phyloP scores from a whole-genome alignment of 306 rosid species.

The Fragaria ananassa region DNA sequence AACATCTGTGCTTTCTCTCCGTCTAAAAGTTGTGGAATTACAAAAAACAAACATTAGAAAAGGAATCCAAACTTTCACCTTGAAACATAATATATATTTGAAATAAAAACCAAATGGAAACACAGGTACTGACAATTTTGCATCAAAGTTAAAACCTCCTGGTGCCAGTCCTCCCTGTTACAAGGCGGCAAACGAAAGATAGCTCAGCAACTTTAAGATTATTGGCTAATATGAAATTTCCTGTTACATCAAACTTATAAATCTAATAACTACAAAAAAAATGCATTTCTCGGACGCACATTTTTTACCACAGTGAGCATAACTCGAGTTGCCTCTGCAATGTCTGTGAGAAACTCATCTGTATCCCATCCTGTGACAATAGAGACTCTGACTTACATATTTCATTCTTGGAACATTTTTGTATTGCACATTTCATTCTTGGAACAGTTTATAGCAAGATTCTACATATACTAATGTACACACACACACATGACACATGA shows the following conservation, averaged over 20 bases:
- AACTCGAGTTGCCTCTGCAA: constrained; percentile 82
- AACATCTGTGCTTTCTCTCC: constrained; percentile 95
- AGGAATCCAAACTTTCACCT: not conserved
- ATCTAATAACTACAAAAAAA: not conserved
- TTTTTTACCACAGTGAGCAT: constrained; percentile 82
- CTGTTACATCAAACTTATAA: not conserved
- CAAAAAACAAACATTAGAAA: not conserved
- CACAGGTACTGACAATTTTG: constrained; percentile 67
- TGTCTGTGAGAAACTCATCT: constrained; percentile 87
- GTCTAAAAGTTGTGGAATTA: constrained; percentile 38
- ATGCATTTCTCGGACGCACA: constrained; percentile 34
- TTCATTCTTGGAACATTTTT: not conserved
- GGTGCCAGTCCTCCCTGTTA: constrained; percentile 86
- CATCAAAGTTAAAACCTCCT: constrained; percentile 98
- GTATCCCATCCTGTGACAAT: constrained; percentile 84
- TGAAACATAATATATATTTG: not conserved
- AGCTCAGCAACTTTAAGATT: not conserved
- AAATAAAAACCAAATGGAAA: not conserved
- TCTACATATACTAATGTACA: no score
- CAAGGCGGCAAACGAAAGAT: not conserved
- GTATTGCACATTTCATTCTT: not conserved
- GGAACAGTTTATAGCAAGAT: not conserved
- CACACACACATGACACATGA: not conserved
- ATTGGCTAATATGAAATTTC: not conserved
- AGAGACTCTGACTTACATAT: not conserved